Evolutionary conservation across 257 asterid species (phyloP), one percentile per base, ranked within the genome.

Genomic region (Oldenlandia corymbosa): DNA sequence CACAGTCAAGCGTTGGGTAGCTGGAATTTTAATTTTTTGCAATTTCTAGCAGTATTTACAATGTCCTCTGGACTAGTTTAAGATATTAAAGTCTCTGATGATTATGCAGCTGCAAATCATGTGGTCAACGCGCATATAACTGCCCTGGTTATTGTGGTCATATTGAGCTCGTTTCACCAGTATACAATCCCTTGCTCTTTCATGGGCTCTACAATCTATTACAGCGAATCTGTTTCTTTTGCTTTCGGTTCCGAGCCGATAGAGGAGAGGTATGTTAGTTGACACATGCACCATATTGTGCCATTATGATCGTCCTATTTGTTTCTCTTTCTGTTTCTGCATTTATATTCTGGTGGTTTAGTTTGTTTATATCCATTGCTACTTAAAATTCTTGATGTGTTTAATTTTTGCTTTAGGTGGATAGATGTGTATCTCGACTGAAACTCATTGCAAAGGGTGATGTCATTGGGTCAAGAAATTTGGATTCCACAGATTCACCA

Each of bases 71-170:
- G 41, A 36, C n/a, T n/a, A n/a, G n/a, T 41, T 23, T 24, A 28
- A 32, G 20, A 1, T 43, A 7, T 48, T 64, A 13, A 53, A 62
- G 21, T 42, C 31, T 21, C 18, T 60, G 8, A 53, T 64, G 60
- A 41, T 52, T 54, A 28, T 74, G 91, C 87, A 92, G 99, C 10
- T 92, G 99, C 76, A 79, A 81, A 74, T 62, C 91, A 20, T 92
- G 99, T 75, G 94, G 94, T 70, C 90, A 70, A 77, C 69, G 84
- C 27, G 46, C 78, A 21, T 66, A 17, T 62, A 60, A 59, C 49
- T 92, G 97, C 70, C 42, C 75, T 13, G 99, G 99, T 65, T 97
- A 92, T 71, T 92, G 91, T 77, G 99, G 99, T 46, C 90, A 89
- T 53, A 87, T 92, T 30, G 95, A 87, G 53, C 96, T 92, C 43